Evolutionary conservation across 495 filamentous ascomycete species (phyloP).

Genomic region (Thozetella sp.): DNA sequence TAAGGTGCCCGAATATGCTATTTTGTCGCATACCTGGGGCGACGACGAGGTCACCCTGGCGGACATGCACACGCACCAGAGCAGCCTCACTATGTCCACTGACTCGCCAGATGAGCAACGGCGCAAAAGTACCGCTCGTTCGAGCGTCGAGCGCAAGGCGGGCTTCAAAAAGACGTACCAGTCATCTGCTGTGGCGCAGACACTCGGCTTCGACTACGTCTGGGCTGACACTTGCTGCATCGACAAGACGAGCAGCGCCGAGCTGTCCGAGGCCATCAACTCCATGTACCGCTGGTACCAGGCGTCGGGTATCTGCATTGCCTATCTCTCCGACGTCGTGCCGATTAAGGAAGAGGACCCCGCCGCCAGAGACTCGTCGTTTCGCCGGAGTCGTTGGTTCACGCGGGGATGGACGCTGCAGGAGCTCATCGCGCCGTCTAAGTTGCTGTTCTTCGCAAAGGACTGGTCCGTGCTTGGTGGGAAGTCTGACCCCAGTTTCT

Average conservation of each 20-base stretch:
- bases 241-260: slow-evolving; percentile 8
- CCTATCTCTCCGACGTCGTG: slow-evolving; percentile 7
- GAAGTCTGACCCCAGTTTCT: slow-evolving; percentile 3
- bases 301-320: slow-evolving; percentile 7
- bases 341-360: neutral
- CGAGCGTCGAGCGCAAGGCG: too few relatives aligned
- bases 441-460: neutral
- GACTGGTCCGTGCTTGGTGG: neutral
- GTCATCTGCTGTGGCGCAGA: slow-evolving; percentile 4
- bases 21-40: slow-evolving; percentile 15
- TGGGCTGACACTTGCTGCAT: slow-evolving; percentile 17
- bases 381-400: neutral
- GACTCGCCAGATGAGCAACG: too few relatives aligned
- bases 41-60: slow-evolving; percentile 9
- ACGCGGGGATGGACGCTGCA: slow-evolving; percentile 6
- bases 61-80: slow-evolving; percentile 1
- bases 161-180: slow-evolving; percentile 6
- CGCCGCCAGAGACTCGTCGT: neutral
- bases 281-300: slow-evolving; percentile 14
- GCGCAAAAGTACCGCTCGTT: too few relatives aligned
- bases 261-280: slow-evolving; percentile 12
- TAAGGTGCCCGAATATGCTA: slow-evolving; percentile 4
- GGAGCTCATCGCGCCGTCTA: neutral
- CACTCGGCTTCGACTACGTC: neutral
- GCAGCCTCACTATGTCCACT: too few relatives aligned